These are phyloP conservation scores for Aspergillus coremiiformis DNA, from an alignment of 495 filamentous ascomycete species.

Conservation along the genomic window DNA sequence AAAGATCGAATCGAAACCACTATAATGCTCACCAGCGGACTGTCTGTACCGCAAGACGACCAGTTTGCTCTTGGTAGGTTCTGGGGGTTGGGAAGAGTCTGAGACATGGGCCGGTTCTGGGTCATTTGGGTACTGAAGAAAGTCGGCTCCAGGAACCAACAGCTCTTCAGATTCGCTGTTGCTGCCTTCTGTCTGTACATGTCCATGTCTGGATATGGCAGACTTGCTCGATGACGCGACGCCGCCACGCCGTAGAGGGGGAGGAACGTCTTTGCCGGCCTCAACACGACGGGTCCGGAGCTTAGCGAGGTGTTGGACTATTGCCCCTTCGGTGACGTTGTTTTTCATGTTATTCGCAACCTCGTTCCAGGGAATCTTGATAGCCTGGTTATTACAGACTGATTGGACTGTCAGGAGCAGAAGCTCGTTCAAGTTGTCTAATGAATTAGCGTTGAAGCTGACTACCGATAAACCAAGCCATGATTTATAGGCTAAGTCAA, in stretches of 20 bases:
- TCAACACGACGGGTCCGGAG: conserved; percentile 28
- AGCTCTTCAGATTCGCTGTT: conserved; percentile 2
- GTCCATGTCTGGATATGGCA: background rate
- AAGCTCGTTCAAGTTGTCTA: conserved; percentile 36
- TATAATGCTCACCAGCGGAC: background rate
- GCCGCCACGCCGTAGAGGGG: conserved; percentile 30
- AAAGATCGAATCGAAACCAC: background rate
- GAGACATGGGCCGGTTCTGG: background rate
- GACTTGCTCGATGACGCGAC: conserved; percentile 4
- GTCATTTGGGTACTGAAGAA: conserved; percentile 14
- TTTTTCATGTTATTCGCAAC: conserved; percentile 30
- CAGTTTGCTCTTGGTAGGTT: background rate
- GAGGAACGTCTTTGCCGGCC: conserved; percentile 30
- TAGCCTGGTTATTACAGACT: conserved; percentile 25
- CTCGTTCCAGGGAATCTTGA: conserved; percentile 37
- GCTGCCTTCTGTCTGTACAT: conserved; percentile 4
- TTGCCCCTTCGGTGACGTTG: conserved; percentile 35
- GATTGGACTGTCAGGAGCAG: conserved; percentile 39
- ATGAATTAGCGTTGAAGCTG: background rate
- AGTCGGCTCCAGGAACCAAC: conserved; percentile 12
- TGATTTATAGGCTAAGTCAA: background rate
- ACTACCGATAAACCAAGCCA: background rate
- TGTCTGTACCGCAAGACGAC: conserved; percentile 8
- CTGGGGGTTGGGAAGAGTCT: background rate
- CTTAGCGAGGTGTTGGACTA: conserved; percentile 44